Conservation (phyloP, 2,329 filamentous ascomycete genomes). For the Colletotrichum spaethianum region DNA sequence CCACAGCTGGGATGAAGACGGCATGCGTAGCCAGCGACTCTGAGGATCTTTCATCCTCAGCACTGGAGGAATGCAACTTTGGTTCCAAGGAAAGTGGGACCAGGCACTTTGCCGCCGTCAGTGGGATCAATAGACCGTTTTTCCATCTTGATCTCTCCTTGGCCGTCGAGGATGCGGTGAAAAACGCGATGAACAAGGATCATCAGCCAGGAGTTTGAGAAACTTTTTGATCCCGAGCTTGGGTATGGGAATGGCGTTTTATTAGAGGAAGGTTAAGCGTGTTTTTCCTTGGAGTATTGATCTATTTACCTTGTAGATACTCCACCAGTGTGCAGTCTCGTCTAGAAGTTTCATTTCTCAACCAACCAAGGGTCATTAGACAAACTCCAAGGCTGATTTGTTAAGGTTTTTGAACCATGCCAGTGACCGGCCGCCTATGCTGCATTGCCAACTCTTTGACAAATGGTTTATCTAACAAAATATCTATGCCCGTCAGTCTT, state of each 20-base stretch:
- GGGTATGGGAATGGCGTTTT: not conserved
- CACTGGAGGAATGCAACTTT: conserved; percentile 11
- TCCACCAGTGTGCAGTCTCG: not conserved
- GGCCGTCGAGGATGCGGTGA: conserved; percentile 55
- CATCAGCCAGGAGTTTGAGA: not conserved
- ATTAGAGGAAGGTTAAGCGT: not conserved
- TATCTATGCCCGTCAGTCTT: too few relatives aligned
- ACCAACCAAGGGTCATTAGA: not conserved
- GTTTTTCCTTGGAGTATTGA: not conserved
- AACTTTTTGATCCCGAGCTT: too few relatives aligned
- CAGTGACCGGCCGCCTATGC: too few relatives aligned
- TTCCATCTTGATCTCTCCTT: conserved; percentile 63
- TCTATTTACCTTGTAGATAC: not conserved
- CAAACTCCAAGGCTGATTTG: not conserved
- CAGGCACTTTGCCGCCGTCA: conserved; percentile 45
- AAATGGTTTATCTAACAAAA: too few relatives aligned
- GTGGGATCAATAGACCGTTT: conserved; percentile 60
- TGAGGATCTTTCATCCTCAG: not conserved
- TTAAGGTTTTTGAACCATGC: not conserved
- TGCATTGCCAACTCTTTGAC: too few relatives aligned
- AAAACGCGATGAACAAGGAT: conserved; percentile 14
- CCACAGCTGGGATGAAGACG: not conserved
- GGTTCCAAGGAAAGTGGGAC: conserved; percentile 7
- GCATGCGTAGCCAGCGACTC: not conserved
- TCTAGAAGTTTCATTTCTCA: not conserved